Evolutionary conservation across 2,329 filamentous ascomycete genomes (phyloP), one percentile per base, ranked within the genome.

Genomic region (Arthroderma sp.): DNA sequence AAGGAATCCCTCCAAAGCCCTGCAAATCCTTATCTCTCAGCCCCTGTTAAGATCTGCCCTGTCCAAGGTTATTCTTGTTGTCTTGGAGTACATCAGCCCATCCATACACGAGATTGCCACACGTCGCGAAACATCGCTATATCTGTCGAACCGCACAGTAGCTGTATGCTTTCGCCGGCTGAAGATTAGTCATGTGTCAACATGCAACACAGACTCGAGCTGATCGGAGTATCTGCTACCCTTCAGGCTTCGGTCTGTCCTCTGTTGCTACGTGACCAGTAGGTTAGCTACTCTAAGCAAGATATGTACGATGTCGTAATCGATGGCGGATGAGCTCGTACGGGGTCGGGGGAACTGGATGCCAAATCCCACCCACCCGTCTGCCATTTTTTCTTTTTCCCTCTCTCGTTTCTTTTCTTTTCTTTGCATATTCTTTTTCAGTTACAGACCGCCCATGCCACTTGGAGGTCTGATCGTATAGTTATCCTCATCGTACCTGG

Each of bases 151-250:
- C 43, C 23, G 23, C 43, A 4, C 43, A 25, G 23, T 49, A n/a
- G 8, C 8, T 15, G 23, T 31, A 23, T 28, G 15, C 13, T 23
- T 49, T 49, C n/a, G 15, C 4, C 8, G 17, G 47, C 47, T 51
- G 47, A 51, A 51, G 15, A 51, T 51, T 51, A 51, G 47, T 51
- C 47, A 51, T 51, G 47, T 51, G 47, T 51, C 15, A 51, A 25
- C 11, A 33, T 13, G 13, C 15, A 51, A 7, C 25, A n/a, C 39
- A 9, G 23, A 15, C 8, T n/a, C 9, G 47, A 51, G 47, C 47
- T 51, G 47, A 17, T 35, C 47, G 28, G 25, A 49, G 23, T 49
- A 9, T 51, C 25, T 31, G 47, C n/a, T 51, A 25, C n/a, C 25
- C 7, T 15, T 28, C 15, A 2, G 21, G 28, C 23, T 23, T 28